phyloP scores from a whole-genome alignment of 1,284 basidiomycete species.

The Neonothopanus nambi region DNA sequence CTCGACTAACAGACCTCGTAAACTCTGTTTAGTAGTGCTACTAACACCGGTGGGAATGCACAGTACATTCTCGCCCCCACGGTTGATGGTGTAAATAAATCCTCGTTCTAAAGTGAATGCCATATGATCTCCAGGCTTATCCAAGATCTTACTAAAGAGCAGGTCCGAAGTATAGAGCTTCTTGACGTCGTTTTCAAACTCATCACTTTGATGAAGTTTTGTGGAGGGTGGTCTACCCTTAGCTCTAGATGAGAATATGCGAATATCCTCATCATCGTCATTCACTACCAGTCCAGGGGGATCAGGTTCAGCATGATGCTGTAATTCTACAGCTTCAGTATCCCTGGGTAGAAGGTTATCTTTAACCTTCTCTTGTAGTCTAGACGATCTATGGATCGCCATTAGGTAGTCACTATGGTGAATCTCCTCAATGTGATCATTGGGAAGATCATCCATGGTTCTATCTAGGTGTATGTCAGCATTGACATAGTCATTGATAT shows the following conservation, averaged over 20 bases:
- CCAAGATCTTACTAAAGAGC: conserved; percentile 17
- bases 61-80: conserved; percentile 11
- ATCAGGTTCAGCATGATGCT: too few relatives aligned
- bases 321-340: conserved; percentile 9
- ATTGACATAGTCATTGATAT: conserved; percentile 32
- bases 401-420: not conserved
- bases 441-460: conserved; percentile 25
- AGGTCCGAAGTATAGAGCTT: conserved; percentile 13
- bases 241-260: not conserved
- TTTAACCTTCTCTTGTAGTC: conserved; percentile 1
- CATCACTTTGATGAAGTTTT: not conserved
- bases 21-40: not conserved
- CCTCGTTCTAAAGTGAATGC: conserved; percentile 20
- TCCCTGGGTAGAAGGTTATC: not conserved
- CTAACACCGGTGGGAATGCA: conserved; percentile 10
- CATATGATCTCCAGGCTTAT: conserved; percentile 16
- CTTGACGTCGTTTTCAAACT: conserved; percentile 1
- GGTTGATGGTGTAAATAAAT: conserved; percentile 22
- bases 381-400: conserved; percentile 3
- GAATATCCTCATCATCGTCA: not conserved
- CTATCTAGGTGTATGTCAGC: conserved; percentile 29
- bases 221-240: not conserved
- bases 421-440: conserved; percentile 10
- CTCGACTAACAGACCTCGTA: conserved; percentile 20
- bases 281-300: too few relatives aligned